A percentile compares a stretch with the other conserved stretches of the same genome.
phyloP scores from a whole-genome alignment of 1,284 basidiomycete genomes.

The Rhodofomes roseus region DNA sequence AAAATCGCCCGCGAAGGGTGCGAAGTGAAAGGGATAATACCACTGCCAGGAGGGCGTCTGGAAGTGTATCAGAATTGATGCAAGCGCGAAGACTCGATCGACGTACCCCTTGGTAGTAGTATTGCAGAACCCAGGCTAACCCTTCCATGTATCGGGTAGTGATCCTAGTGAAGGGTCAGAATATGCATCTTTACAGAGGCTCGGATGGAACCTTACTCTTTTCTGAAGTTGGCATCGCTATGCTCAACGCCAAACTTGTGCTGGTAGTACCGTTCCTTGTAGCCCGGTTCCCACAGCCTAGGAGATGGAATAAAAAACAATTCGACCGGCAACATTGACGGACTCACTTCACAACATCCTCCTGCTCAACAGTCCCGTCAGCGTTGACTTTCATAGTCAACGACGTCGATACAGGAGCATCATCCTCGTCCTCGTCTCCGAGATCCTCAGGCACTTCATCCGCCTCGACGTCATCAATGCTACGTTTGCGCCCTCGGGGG shows the following conservation, averaged over 20 bases:
- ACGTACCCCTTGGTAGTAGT: constrained; percentile 97
- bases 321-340: background rate
- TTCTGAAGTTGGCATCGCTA: constrained; percentile 71
- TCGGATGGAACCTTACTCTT: constrained; percentile 49
- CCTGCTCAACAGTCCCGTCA: constrained; percentile 88
- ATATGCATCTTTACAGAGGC: background rate
- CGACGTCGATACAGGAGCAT: constrained; percentile 37
- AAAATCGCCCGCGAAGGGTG: constrained; percentile 97
- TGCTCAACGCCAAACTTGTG: constrained; percentile 88
- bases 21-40: constrained; percentile 99
- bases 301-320: constrained; percentile 10
- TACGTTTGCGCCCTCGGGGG: constrained; percentile 65
- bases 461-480: constrained; percentile 46
- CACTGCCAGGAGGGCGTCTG: constrained; percentile 98
- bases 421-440: constrained; percentile 45
- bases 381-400: constrained; percentile 73
- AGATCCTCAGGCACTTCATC: constrained; percentile 34
- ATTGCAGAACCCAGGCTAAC: constrained; percentile 93
- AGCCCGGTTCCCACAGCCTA: constrained; percentile 93
- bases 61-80: constrained; percentile 6
- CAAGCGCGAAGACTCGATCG: background rate
- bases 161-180: constrained; percentile 46
- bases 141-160: constrained; percentile 90
- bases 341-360: constrained; percentile 87
- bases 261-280: constrained; percentile 92